Evolutionary conservation across 306 rosid genomes (phyloP).

Genomic region (Lupinus albus): DNA sequence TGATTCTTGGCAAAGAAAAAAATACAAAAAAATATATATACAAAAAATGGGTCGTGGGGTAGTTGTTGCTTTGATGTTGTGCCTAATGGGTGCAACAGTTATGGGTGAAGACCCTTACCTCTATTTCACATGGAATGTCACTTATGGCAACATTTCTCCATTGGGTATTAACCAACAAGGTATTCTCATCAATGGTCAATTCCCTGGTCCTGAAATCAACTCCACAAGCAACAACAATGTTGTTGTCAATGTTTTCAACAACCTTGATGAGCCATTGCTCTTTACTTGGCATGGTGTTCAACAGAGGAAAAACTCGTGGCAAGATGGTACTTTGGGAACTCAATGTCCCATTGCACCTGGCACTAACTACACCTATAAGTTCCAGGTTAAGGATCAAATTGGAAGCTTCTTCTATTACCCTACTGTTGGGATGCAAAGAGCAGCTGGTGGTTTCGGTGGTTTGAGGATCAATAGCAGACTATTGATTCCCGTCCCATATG

Average conservation of each 20-base stretch:
- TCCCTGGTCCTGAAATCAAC: constrained; percentile 82
- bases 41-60: constrained; percentile 32
- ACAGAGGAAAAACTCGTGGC: constrained; percentile 86
- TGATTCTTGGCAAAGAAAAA: background rate
- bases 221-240: constrained; percentile 77
- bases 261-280: constrained; percentile 79
- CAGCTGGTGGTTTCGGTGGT: constrained; percentile 72
- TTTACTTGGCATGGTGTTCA: constrained; percentile 80
- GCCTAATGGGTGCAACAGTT: constrained; percentile 46
- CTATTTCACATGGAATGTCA: constrained; percentile 74
- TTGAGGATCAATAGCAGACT: constrained; percentile 67
- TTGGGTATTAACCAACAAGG: constrained; percentile 72
- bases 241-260: constrained; percentile 66
- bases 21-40: background rate
- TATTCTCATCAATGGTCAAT: constrained; percentile 73
- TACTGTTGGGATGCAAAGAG: constrained; percentile 51
- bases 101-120: constrained; percentile 67
- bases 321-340: constrained; percentile 70
- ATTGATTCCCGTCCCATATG: constrained; percentile 80
- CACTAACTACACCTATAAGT: constrained; percentile 67
- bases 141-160: constrained; percentile 74
- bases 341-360: constrained; percentile 80
- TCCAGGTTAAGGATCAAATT: constrained; percentile 91
- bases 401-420: constrained; percentile 79
- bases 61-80: constrained; percentile 37